Evolutionary conservation across 2,329 filamentous ascomycete genomes (phyloP).

Genomic region (Diaporthe eres): DNA sequence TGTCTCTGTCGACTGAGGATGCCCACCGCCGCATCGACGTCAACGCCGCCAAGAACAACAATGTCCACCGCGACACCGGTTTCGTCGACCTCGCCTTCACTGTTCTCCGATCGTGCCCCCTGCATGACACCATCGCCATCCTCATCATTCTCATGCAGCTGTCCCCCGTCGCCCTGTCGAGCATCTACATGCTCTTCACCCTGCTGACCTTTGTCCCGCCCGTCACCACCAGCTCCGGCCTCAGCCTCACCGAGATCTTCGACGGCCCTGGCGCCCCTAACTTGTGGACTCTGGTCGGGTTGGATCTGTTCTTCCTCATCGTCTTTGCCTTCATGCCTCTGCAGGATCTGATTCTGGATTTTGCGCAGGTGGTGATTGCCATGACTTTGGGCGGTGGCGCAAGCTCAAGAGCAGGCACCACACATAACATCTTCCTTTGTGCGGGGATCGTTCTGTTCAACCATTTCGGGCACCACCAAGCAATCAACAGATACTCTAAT

Average conservation of each 20-base stretch:
- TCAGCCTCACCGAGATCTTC: constrained; percentile 92
- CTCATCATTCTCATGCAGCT: constrained; percentile 95
- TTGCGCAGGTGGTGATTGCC: constrained; percentile 94
- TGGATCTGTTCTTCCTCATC: constrained; percentile 86
- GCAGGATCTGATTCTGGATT: constrained; percentile 89
- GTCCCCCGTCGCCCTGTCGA: constrained; percentile 87
- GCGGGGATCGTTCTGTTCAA: constrained; percentile 75
- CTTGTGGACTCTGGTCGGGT: constrained; percentile 84
- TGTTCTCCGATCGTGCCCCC: constrained; percentile 89
- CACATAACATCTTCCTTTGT: constrained; percentile 80
- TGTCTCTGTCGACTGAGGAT: constrained; percentile 56
- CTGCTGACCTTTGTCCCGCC: constrained; percentile 93
- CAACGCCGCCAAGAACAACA: constrained; percentile 76
- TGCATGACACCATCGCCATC: constrained; percentile 96
- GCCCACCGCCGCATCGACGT: constrained; percentile 78
- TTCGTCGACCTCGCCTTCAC: constrained; percentile 85
- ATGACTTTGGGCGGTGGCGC: constrained; percentile 89
- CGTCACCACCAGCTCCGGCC: constrained; percentile 80
- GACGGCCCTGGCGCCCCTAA: constrained; percentile 90
- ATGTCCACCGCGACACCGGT: constrained; percentile 79
- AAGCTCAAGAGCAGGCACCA: constrained; percentile 76
- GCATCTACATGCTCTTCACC: constrained; percentile 93
- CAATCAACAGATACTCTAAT: constrained; percentile 63
- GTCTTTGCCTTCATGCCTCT: constrained; percentile 90
- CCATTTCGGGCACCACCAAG: constrained; percentile 61